These are phyloP conservation scores for Nymphaea thermarum DNA, from an alignment of 164 flowering plant genomes.

Conservation along the genomic window DNA sequence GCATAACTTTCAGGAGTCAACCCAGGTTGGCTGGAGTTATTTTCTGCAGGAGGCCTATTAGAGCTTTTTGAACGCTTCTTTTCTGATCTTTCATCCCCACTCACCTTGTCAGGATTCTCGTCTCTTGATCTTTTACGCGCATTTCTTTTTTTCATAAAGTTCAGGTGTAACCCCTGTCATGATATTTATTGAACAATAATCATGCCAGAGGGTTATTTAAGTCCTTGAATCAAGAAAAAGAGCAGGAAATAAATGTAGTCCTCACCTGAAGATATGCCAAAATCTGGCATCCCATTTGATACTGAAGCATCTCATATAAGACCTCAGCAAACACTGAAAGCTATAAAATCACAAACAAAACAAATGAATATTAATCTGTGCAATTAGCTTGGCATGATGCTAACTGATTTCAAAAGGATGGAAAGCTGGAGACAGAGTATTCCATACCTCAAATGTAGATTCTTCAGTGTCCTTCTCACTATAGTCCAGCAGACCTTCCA, in stretches of 20 bases:
- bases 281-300: slow-evolving; percentile 79
- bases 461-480: slow-evolving; percentile 85
- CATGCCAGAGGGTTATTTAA: not conserved
- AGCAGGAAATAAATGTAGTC: not conserved
- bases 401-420: not conserved
- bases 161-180: slow-evolving; percentile 40
- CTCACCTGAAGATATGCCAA: slow-evolving; percentile 77
- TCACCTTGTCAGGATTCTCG: slow-evolving; percentile 31
- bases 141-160: slow-evolving; percentile 51
- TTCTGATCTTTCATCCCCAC: slow-evolving; percentile 21
- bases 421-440: not conserved
- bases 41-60: slow-evolving; percentile 19
- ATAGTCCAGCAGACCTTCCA: slow-evolving; percentile 93
- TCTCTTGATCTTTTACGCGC: slow-evolving; percentile 59
- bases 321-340: slow-evolving; percentile 87
- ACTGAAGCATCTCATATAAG: slow-evolving; percentile 91
- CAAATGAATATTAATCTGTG: not conserved
- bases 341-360: slow-evolving; percentile 23
- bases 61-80: slow-evolving; percentile 40
- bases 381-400: not conserved
- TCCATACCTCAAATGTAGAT: slow-evolving; percentile 80
- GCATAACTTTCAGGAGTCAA: not conserved
- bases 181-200: too few species aligned
- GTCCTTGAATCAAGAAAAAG: not conserved
- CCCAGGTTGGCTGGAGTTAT: slow-evolving; percentile 17